Evolutionary conservation across 2,329 filamentous ascomycete species (phyloP), one percentile per base, ranked within the genome.

Genomic region (Pseudogymnoascus sp.): DNA sequence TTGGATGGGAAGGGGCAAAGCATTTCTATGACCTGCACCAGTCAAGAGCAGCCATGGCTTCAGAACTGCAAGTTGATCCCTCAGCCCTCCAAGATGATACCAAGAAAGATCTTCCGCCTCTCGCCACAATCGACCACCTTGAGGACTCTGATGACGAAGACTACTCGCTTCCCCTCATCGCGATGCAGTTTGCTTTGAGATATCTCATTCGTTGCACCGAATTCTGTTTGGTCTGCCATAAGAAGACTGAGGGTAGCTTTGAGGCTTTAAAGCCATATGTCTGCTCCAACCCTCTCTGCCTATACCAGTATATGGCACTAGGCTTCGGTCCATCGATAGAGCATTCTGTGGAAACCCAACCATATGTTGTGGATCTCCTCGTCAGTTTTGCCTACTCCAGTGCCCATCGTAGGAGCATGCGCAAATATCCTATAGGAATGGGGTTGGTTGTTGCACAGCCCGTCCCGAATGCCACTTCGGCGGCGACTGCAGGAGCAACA

Each of bases 291-390:
- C 79, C 78, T 12, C 74, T 97, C 2, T 97, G 92, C 69, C 77
- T 96, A 3, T 96, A 89, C 69, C 92, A 97, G 70, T 96, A 94
- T 75, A 89, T 96, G 80, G 80, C 83, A 13, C 78, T 95, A n/a
- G 91, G 90, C 0, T 87, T 96, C 69, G 92, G 92, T 0, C 88
- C 90, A 1, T 91, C 85, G 68, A 85, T 96, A 62, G 92, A 97
- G 71, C 86, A 92, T 70, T 91, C 96, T 70, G 88, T 97, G 21
- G 70, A 88, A 27, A 83, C 84, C 10, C 89, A 92, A 70, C 90
- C 91, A 1, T 84, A 86, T 62, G 90, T 96, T 0, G 89, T 96
- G 10, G 92, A 97, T 70, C 79, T 97, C 1, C 80, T 97, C 0
- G 75, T 95, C 55, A 92, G 86, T 72, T 89, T 97, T 70, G 92